These are phyloP conservation scores for Verticillium alfalfae DNA, from an alignment of 2,329 filamentous ascomycete genomes.

Conservation along the genomic window DNA sequence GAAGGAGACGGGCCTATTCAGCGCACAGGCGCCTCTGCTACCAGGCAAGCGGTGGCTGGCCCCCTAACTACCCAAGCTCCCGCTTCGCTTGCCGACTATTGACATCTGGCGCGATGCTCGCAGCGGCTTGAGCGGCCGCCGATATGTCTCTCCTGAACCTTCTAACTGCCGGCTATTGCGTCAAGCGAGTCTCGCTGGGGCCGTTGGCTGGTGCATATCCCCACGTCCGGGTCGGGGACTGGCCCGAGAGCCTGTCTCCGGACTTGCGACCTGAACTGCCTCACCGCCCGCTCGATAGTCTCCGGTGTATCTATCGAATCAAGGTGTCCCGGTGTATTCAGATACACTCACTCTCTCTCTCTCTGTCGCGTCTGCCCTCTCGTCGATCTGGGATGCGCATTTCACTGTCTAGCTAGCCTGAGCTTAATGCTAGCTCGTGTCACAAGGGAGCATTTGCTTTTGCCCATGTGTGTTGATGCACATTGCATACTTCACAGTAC, in stretches of 20 bases:
- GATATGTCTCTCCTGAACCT: not conserved
- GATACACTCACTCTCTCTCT: too few species aligned
- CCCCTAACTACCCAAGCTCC: not conserved
- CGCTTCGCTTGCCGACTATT: not conserved
- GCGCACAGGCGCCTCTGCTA: not conserved
- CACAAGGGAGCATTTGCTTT: not conserved
- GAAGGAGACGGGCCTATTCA: not conserved
- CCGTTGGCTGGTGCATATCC: not conserved
- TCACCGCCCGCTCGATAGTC: not conserved
- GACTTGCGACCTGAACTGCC: not conserved
- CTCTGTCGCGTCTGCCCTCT: not conserved
- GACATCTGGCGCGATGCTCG: not conserved
- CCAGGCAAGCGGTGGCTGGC: not conserved
- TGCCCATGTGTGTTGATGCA: not conserved
- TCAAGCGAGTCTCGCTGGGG: not conserved
- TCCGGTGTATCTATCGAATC: not conserved
- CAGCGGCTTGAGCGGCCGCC: not conserved
- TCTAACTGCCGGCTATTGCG: not conserved
- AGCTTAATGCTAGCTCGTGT: not conserved
- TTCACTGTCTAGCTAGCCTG: not conserved
- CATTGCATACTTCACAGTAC: too few species aligned
- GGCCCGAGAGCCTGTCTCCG: not conserved
- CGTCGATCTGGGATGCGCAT: not conserved
- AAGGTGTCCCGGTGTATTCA: not conserved
- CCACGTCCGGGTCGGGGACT: not conserved